Percentiles rank a stretch among this genome's conserved stretches.
phyloP scores from a whole-genome alignment of 2,329 filamentous ascomycete species.

The Cercospora nicotianae region DNA sequence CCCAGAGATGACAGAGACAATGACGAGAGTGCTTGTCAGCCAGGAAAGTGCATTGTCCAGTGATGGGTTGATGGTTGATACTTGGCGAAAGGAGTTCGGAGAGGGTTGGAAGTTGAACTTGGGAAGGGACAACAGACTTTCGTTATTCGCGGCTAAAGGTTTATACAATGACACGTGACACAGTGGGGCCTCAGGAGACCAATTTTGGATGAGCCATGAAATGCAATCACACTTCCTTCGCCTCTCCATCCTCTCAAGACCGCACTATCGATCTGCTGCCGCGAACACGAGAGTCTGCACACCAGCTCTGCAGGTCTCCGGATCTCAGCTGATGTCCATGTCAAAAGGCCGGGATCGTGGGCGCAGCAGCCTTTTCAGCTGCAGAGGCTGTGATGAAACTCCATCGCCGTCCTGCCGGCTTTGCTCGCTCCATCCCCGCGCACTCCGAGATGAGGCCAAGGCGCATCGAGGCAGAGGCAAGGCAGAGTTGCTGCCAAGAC shows the following conservation, averaged over 20 bases:
- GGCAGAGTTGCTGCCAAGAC: background rate
- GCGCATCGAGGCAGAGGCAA: background rate
- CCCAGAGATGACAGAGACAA: background rate
- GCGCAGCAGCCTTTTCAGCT: background rate
- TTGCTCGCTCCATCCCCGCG: background rate
- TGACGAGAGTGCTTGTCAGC: background rate
- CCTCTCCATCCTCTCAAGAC: background rate
- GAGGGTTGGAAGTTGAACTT: background rate
- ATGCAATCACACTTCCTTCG: background rate
- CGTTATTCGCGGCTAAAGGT: background rate
- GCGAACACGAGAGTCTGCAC: background rate
- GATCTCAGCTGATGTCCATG: background rate
- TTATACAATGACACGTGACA: background rate
- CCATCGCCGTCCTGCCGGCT: background rate
- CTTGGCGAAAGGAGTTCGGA: background rate
- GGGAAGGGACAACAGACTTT: background rate
- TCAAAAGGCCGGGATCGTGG: background rate
- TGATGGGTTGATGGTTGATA: background rate
- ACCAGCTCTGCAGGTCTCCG: background rate
- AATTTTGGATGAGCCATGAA: background rate
- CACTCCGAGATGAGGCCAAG: slow-evolving; percentile 9
- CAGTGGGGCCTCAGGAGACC: background rate
- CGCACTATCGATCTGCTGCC: background rate
- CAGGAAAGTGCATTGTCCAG: background rate
- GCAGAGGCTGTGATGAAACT: background rate